Base-by-base conservation (phyloP, 2,329 filamentous ascomycete species). In the Falciphora oryzae region DNA sequence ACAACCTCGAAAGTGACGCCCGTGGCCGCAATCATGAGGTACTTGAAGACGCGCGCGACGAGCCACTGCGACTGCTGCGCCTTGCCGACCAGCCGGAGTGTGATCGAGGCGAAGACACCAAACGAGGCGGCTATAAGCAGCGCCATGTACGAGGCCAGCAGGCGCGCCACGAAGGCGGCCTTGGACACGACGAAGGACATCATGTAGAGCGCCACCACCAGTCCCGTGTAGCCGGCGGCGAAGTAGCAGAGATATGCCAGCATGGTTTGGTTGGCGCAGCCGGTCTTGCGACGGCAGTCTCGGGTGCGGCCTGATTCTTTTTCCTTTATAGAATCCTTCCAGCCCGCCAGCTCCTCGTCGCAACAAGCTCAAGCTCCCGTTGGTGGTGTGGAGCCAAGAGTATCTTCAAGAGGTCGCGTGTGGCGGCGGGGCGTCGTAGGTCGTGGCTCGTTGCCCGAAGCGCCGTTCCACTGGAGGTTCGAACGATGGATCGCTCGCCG, bases 51-150 rank as follows among this genome's bases (percentile, higher is more conserved):
- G 67, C 93, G 86, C 10, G 81, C 95, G 13, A 87, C 87, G 56
- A 91, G 87, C 92, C 93, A 98, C 81, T 98, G 95, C 32, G 91
- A 86, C 68, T 92, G 85, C 64, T 90, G 87, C 66, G 87, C 88
- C 71, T 90, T 85, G 66, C 93, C 93, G 61, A 88, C 70, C 22
- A 91, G 71, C 60, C 90, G 88, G 67, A 98, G 83, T 66, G 85
- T 71, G 67, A 93, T 83, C 59, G 90, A 92, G 32, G 88, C 88
- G 60, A 91, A 67, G 65, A 92, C 90, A 66, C 93, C 95, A 77
- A 92, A 96, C 70, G 81, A 75, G 32, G 93, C 85, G 75, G 74
- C 82, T 64, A 83, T 68, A 64, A 89, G 71, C 62, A 92, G 77
- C 53, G 83, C 81, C 67, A 89, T 78, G 75, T 91, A 92, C 61